Evolutionary conservation across 371 early-diverging fungal species (phyloP), one percentile per base, ranked within the genome.

Genomic region (Cokeromyces recurvatus): DNA sequence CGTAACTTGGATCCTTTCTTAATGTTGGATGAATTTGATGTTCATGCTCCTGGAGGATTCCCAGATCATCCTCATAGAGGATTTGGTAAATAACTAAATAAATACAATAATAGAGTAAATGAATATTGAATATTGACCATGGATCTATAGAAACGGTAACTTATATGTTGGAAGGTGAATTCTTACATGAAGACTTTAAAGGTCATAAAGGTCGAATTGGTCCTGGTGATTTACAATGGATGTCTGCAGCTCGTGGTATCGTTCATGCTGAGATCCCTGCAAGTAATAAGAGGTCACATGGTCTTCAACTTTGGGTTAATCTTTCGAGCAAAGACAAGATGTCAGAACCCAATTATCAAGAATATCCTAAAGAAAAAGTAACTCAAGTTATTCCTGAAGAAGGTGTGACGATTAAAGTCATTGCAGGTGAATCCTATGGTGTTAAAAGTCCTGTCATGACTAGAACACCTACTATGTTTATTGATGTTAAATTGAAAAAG

Each of bases 221-320:
- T 14, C 77, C 88, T 0, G 91, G 92, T 22, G 86, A 85, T 53
- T 42, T 61, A 22, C 88, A 87, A 61, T 87, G 84, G 82, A 87
- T 87, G 87, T 84, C 86, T 6, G 89, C 88, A 1, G 87, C 80
- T 4, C 63, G 69, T 32, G 93, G 93, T 32, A 86, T 92, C 37
- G 73, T 91, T 7, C 91, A 90, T 55, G 78, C 85, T 36, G 90
- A 90, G 52, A 85, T 87, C 65, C 90, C 87, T 5, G 67, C 67
- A 7, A 73, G n/a, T 25, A 53, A 63, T 12, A 49, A 48, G 4
- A 52, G 61, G n/a, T 67, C 72, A 0, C 79, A 80, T 34, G 90
- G 90, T 9, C 72, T 92, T 20, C 92, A 91, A 53, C 77, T 91
- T 29, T 93, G 91, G 89, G 82, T 92, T 62, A 93, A 91, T 57